These are phyloP conservation scores for Chytriomyces sp. DNA, from an alignment of 192 early-diverging fungal genomes.

Conservation along the genomic window DNA sequence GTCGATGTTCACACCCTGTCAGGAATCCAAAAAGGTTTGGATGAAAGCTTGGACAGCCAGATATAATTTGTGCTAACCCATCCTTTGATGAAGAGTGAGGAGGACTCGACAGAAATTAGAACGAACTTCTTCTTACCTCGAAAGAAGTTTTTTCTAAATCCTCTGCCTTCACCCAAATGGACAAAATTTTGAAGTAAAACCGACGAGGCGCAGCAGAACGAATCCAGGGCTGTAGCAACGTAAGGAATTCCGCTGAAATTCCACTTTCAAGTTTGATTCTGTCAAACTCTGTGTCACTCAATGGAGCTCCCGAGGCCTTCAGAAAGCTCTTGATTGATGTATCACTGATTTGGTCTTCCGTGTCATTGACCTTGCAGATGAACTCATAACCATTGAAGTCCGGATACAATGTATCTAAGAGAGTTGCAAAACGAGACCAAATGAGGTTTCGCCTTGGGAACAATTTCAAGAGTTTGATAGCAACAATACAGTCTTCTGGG, in stretches of 20 bases:
- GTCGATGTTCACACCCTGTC: constrained; percentile 8
- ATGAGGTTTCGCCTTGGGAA: constrained; percentile 11
- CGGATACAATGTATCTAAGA: neutral
- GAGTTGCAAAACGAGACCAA: constrained; percentile 10
- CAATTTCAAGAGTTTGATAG: neutral
- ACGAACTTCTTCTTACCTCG: no score
- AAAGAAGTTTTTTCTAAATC: neutral
- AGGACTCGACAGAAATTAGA: no score
- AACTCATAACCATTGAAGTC: constrained; percentile 17
- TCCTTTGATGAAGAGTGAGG: no score
- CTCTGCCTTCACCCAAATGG: constrained; percentile 12
- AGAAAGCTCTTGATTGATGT: neutral
- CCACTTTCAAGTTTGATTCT: neutral
- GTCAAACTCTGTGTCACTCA: neutral
- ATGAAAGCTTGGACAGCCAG: neutral
- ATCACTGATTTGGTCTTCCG: neutral
- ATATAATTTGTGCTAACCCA: neutral
- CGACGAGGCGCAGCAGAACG: neutral
- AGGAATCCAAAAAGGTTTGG: constrained; percentile 21
- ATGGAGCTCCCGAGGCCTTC: neutral
- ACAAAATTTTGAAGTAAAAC: constrained; percentile 6
- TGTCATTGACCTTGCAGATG: neutral
- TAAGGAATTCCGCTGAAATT: neutral
- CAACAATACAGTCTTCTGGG: constrained; percentile 17
- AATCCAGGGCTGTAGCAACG: neutral